A percentile compares a stretch with the other conserved stretches of the same genome.
Evolutionary conservation across 257 asterid genomes (phyloP).

Genomic region (Solanum sparsipilum): DNA sequence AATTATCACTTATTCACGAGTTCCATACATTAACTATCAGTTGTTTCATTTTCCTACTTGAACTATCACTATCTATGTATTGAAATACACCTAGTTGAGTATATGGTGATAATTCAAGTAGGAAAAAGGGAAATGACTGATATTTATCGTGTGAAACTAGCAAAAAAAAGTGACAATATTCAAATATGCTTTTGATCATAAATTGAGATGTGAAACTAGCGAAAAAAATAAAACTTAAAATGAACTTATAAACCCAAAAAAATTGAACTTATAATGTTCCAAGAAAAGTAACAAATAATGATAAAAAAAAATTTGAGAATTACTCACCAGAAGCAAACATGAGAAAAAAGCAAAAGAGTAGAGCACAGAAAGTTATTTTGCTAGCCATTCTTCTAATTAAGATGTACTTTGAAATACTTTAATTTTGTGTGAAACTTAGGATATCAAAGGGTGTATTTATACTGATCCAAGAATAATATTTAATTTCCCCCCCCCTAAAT

Average conservation of each 20-base stretch:
- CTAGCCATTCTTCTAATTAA: slow-evolving; percentile 6
- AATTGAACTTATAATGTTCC: too few relatives aligned
- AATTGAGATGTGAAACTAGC: background rate
- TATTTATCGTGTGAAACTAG: background rate
- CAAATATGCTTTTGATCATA: too few relatives aligned
- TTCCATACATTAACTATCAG: background rate
- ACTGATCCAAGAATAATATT: background rate
- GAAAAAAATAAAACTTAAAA: too few relatives aligned
- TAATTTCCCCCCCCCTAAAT: too few relatives aligned
- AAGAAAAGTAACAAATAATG: too few relatives aligned
- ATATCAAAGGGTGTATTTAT: background rate
- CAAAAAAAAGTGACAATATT: background rate
- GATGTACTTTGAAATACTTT: background rate
- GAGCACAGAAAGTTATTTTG: background rate
- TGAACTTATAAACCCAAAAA: background rate
- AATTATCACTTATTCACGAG: too few relatives aligned
- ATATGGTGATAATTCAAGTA: too few relatives aligned
- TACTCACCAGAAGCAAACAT: background rate
- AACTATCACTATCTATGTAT: background rate
- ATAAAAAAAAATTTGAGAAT: background rate
- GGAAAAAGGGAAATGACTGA: fast-evolving
- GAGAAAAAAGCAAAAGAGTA: background rate
- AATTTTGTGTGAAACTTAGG: background rate
- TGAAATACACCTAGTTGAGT: background rate
- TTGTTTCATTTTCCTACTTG: background rate